phyloP scores from a whole-genome alignment of 495 filamentous ascomycete species.

The Aspergillus baeticus region DNA sequence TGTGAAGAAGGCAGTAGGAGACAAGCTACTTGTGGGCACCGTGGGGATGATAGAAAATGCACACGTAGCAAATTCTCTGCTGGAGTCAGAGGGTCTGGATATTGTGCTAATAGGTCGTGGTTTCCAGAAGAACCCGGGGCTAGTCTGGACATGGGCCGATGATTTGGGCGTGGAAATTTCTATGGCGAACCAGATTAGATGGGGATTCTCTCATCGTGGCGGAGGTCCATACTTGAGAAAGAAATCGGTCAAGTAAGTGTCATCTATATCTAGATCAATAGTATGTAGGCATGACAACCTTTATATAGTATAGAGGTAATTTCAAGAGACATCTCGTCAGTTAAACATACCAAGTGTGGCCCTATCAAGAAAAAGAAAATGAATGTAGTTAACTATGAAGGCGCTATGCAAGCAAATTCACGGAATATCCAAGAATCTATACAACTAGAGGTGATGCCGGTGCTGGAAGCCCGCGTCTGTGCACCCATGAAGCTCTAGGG shows the following conservation, averaged over 20 bases:
- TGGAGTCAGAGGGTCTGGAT: conserved; percentile 61
- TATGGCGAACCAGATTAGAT: conserved; percentile 63
- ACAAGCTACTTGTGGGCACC: conserved; percentile 56
- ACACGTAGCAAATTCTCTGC: conserved; percentile 51
- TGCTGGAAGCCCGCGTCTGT: neutral
- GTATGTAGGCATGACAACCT: no score
- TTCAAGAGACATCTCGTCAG: no score
- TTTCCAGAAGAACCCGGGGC: conserved; percentile 64
- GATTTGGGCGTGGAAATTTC: conserved; percentile 58
- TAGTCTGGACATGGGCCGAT: conserved; percentile 65
- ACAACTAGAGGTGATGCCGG: neutral
- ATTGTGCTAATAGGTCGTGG: conserved; percentile 59
- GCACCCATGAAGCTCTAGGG: neutral
- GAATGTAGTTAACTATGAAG: neutral
- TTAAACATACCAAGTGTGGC: no score
- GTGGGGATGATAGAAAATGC: conserved; percentile 66
- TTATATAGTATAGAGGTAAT: no score
- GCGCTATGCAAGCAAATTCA: neutral
- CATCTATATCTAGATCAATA: no score
- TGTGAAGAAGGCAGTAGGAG: conserved; percentile 63
- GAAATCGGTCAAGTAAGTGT: neutral
- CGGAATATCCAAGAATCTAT: neutral
- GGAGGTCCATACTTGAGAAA: conserved; percentile 14
- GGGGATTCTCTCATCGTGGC: conserved; percentile 38
- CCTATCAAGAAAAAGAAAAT: no score